Percentiles rank a stretch among this genome's conserved stretches.
These are phyloP conservation scores for Ceratocystis cubensis DNA, from an alignment of 2,329 filamentous ascomycete species.

Conservation along the genomic window DNA sequence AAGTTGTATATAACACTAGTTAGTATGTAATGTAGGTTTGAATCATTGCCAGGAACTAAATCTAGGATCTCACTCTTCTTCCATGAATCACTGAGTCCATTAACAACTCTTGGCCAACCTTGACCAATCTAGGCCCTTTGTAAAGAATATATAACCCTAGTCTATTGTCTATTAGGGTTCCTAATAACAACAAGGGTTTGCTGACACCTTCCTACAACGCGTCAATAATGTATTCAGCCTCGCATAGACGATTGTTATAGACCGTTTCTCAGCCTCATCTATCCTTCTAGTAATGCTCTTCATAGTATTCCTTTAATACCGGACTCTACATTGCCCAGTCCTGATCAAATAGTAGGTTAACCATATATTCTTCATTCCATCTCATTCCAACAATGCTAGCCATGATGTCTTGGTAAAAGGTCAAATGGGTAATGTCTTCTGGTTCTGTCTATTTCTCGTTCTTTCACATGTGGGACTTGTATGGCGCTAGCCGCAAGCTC, in stretches of 20 bases:
- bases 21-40: too few relatives aligned
- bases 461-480: not conserved
- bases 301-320: not conserved
- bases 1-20: too few relatives aligned
- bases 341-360: not conserved
- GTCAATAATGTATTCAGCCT: constrained; percentile 7
- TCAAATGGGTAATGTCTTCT: constrained; percentile 10
- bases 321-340: not conserved
- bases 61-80: too few relatives aligned
- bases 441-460: constrained; percentile 4
- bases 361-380: not conserved
- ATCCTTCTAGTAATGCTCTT: not conserved
- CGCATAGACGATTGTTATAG: not conserved
- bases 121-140: too few relatives aligned
- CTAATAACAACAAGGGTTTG: not conserved
- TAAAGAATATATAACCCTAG: too few relatives aligned
- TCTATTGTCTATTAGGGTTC: not conserved
- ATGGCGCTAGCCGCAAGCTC: not conserved
- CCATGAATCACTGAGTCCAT: too few relatives aligned
- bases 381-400: not conserved
- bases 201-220: not conserved
- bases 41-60: too few relatives aligned
- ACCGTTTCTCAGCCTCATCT: not conserved
- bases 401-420: constrained; percentile 19
- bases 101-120: too few relatives aligned